Evolutionary conservation across 164 flowering plant genomes (phyloP), one percentile per base, ranked within the genome.

Genomic region (Berberis vulgaris): DNA sequence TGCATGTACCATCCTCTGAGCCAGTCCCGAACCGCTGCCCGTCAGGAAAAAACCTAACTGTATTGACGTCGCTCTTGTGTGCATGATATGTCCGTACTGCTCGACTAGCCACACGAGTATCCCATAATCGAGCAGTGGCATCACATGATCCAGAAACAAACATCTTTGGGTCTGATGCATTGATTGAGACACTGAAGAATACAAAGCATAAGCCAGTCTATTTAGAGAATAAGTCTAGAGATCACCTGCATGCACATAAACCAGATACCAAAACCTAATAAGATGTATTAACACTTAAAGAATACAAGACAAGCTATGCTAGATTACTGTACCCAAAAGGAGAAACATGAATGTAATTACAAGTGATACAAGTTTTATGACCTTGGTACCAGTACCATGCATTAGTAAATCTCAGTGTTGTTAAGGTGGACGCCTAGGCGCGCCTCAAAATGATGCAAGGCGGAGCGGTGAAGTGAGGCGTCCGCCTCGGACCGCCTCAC

Each of bases 91-190:
- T 94, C 39, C 79, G 87, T 60, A 83, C 84, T 4, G 98, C 96
- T 75, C 97, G 88, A 78, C 98, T 94, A 57, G 97, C 97, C 62
- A 79, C 87, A 45, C 97, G 96, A 64, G 96, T 84, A 69, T 91
- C 98, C 97, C 96, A 91, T 67, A 91, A 74, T 43, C 96, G 86
- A 66, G 88, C 97, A 76, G 98, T 91, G 52, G 73, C 42, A 75
- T 94, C 98, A 77, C 98, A 91, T 5, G 98, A 94, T 64, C 98
- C 97, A 79, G 98, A 91, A 43, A 94, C 81, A 54, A 94, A 94
- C 87, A 84, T 76, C 65, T 84, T 87, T 65, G 93, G 67, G 80
- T 87, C 86, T 71, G 87, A 74, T 65, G 85, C 83, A 75, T 73
- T 89, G 40, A 89, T 86, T 41, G 98, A 94, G 59, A 91, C 79